Conservation (phyloP, 164 flowering plant species). For the Nymphaea thermarum region DNA sequence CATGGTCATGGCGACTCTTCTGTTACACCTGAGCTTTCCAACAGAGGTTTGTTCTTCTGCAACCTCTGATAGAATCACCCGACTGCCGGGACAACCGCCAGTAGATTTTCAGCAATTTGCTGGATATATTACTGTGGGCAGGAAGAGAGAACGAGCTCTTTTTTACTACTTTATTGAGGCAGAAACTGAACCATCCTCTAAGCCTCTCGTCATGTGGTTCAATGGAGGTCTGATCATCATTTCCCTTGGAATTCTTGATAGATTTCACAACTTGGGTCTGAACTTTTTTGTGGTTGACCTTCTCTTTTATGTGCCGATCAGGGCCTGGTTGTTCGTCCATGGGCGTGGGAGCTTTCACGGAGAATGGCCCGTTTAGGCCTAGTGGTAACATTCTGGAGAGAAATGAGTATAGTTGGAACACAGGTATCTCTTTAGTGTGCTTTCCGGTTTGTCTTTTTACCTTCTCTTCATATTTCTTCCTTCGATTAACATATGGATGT, state of each 20-base stretch:
- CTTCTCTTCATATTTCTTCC: background rate
- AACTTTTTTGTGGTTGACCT: too few species aligned
- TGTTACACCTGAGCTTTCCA: background rate
- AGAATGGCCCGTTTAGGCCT: constrained; percentile 48
- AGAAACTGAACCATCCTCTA: constrained; percentile 39
- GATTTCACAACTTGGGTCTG: background rate
- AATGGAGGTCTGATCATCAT: constrained; percentile 59
- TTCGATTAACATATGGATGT: background rate
- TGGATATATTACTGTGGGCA: constrained; percentile 53
- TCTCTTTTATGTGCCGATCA: background rate
- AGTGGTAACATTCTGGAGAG: constrained; percentile 25
- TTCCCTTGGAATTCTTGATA: background rate
- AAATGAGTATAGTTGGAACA: constrained; percentile 47
- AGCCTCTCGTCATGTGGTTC: constrained; percentile 70
- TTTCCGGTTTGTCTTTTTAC: background rate
- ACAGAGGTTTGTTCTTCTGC: constrained; percentile 9
- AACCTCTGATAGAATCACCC: constrained; percentile 23
- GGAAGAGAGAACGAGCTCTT: constrained; percentile 34
- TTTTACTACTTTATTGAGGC: constrained; percentile 79
- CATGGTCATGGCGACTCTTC: background rate
- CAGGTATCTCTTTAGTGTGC: constrained; percentile 15
- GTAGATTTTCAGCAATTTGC: constrained; percentile 56
- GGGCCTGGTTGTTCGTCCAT: constrained; percentile 57
- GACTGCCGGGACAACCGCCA: constrained; percentile 56
- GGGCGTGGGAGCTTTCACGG: constrained; percentile 44